Percentiles rank a stretch among this genome's conserved stretches.
Conservation (phyloP, 2,329 filamentous ascomycete genomes). For the Pseudogymnoascus pannorum region DNA sequence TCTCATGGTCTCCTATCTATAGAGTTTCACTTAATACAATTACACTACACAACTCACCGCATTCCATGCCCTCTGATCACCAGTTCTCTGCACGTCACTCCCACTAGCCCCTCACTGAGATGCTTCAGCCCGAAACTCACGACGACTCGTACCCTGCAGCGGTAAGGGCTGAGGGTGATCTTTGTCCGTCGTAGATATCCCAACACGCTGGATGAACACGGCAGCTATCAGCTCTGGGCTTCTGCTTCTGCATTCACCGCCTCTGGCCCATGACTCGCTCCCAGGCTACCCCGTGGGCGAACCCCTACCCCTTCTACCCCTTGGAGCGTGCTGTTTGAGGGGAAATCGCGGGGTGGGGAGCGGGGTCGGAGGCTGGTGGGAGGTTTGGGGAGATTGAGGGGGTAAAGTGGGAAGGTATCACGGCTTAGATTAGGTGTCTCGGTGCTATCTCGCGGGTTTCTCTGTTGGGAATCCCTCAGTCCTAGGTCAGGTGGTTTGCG, state of each 20-base stretch:
- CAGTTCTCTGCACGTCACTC: constrained; percentile 3
- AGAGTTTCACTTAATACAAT: neutral
- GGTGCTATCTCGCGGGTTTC: neutral
- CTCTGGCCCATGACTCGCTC: constrained; percentile 3
- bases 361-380: neutral
- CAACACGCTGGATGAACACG: constrained; percentile 1
- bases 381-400: neutral
- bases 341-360: neutral
- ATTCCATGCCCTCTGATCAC: neutral
- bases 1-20: neutral
- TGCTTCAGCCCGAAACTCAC: neutral
- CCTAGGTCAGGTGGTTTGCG: neutral
- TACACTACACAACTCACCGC: constrained; percentile 3
- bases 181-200: neutral
- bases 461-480: neutral
- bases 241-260: neutral
- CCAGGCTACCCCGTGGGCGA: neutral
- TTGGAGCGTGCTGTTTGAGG: neutral
- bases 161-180: neutral
- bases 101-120: neutral
- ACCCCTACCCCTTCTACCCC: neutral
- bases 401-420: neutral
- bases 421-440: neutral
- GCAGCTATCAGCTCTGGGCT: neutral
- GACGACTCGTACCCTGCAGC: constrained; percentile 3